Percentiles rank a stretch among this genome's conserved stretches.
Evolutionary conservation across 1,139 yeast species (phyloP).

Genomic region (Scheffersomyces segobiensis): DNA sequence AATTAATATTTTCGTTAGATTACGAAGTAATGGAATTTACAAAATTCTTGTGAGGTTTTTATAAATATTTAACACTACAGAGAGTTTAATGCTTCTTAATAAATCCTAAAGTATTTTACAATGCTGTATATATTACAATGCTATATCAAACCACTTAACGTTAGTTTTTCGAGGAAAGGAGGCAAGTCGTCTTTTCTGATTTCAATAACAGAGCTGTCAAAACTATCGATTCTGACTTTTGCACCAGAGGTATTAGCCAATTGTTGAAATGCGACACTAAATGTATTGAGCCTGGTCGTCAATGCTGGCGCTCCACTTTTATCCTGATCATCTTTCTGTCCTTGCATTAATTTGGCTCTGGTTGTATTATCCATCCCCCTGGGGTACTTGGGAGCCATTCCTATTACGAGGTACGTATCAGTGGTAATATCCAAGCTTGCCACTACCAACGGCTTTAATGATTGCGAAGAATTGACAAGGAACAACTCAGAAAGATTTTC

Average conservation of each 20-base stretch:
- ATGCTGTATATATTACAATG: neutral
- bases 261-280: conserved; percentile 87
- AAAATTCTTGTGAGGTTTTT: too few relatives aligned
- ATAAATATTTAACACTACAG: too few relatives aligned
- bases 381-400: conserved; percentile 82
- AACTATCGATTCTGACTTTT: conserved; percentile 86
- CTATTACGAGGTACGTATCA: conserved; percentile 85
- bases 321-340: conserved; percentile 32
- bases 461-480: conserved; percentile 40
- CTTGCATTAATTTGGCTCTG: conserved; percentile 38
- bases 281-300: conserved; percentile 63
- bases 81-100: too few relatives aligned
- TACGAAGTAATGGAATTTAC: too few relatives aligned
- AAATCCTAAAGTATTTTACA: too few relatives aligned
- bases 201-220: conserved; percentile 92
- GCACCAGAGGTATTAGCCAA: conserved; percentile 84
- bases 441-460: conserved; percentile 77
- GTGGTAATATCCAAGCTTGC: conserved; percentile 78
- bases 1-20: too few relatives aligned
- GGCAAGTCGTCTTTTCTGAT: conserved; percentile 83
- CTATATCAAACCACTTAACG: conserved; percentile 42
- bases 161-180: conserved; percentile 79
- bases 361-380: conserved; percentile 53
- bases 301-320: conserved; percentile 15
- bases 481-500: conserved; percentile 88